Base-by-base conservation (phyloP, 2,329 filamentous ascomycete species). In the Aspergillus unguis region DNA sequence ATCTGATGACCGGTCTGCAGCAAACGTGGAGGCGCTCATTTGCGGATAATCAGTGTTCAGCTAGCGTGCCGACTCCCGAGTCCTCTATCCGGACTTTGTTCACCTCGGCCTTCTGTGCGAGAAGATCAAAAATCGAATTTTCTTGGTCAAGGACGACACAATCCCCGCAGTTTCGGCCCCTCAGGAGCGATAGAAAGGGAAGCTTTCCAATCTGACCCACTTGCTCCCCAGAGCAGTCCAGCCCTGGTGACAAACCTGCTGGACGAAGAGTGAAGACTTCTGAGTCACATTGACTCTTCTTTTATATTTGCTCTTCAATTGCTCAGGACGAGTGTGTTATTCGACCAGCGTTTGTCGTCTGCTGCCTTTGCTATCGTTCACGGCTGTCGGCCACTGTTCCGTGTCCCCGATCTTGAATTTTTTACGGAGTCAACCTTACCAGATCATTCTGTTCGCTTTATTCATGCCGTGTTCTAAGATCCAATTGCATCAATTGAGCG, bases 41-140 rank as follows among this genome's bases (percentile, higher is more conserved):
- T 40, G 42, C 48, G 42, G 35, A 40, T 43, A 25, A 32, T 31
- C 10, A 17, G 17, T 17, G 17, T 17, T 17, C 17, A 17, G 17
- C 17, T 17, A 17, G 17, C 17, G 50, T 42, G 50, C 48, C 48
- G 41, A 31, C 7, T 45, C 27, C 37, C 25, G n/a, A 37, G 40
- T 36, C 29, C 32, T 28, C 17, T 10, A 40, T 33, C 25, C 27
- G 3, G n/a, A 32, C n/a, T 44, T 9, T 27, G 27, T 23, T 51
- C 11, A 35, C 36, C 31, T 54, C 54, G 54, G 54, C 23, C 44
- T 56, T 56, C 44, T 56, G 51, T 56, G 54, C 54, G 54, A 56
- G 11, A 17, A 41, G 17, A 23, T 17, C 17, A 17, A 1, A 17
- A 17, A 17, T 17, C 17, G 17, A 17, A n/a, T 25, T 38, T 23